A percentile compares a stretch with the other conserved stretches of the same genome.
These are phyloP conservation scores for Dactylonectria estremocensis DNA, from an alignment of 2,329 filamentous ascomycete species.

Conservation along the genomic window DNA sequence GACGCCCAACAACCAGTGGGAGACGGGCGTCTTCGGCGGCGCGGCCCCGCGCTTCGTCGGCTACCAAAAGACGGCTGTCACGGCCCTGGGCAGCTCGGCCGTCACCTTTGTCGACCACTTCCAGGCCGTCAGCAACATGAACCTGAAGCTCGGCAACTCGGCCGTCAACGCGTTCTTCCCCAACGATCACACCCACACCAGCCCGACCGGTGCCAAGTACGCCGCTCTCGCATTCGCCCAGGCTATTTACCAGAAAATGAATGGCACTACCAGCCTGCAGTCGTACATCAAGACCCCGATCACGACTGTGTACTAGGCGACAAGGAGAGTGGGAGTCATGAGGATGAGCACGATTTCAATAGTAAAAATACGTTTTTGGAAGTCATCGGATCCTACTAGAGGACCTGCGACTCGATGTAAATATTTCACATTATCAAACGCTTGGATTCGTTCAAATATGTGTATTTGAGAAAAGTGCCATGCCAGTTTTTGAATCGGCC, in stretches of 20 bases:
- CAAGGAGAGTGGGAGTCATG: no score
- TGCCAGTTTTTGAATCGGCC: no score
- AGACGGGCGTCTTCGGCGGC: conserved; percentile 67
- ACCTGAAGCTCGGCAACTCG: conserved; percentile 63
- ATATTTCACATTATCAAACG: no score
- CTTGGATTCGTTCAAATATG: no score
- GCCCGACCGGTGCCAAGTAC: conserved; percentile 67
- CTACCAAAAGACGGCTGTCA: conserved; percentile 63
- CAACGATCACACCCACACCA: conserved; percentile 75
- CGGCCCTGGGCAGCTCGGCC: conserved; percentile 55
- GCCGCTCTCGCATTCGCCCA: conserved; percentile 69
- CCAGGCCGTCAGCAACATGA: conserved; percentile 69
- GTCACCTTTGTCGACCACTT: conserved; percentile 74
- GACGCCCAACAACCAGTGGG: conserved; percentile 73
- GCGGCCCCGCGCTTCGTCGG: conserved; percentile 68
- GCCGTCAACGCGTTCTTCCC: conserved; percentile 70
- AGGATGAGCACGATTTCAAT: no score
- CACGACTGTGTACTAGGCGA: conserved; percentile 40
- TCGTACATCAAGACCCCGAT: conserved; percentile 47
- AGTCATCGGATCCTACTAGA: no score
- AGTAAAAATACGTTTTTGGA: no score
- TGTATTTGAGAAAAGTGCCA: no score
- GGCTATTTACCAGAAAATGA: conserved; percentile 49
- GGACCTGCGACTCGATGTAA: no score
- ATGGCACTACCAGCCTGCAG: conserved; percentile 47